phyloP scores from a whole-genome alignment of 116 monocot genomes.

The Cymodocea nodosa region DNA sequence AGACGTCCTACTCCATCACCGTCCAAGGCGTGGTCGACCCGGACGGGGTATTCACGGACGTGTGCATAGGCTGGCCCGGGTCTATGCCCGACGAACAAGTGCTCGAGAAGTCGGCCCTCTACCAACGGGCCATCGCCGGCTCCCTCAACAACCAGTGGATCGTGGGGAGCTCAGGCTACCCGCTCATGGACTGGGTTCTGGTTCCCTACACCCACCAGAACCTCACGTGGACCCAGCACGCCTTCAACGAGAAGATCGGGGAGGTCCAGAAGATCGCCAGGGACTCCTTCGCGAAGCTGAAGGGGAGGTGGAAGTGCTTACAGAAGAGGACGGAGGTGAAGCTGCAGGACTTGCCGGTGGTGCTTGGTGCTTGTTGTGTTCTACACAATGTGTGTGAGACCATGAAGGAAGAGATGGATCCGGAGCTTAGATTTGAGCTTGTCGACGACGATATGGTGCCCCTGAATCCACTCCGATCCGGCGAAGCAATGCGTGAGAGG shows the following conservation, averaged over 20 bases:
- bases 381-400: constrained; percentile 81
- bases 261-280: constrained; percentile 31
- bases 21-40: constrained; percentile 75
- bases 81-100: constrained; percentile 65
- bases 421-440: constrained; percentile 27
- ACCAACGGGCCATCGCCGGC: constrained; percentile 10
- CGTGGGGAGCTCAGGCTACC: constrained; percentile 50
- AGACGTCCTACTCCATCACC: constrained; percentile 75
- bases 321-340: constrained; percentile 83
- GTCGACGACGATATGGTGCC: constrained; percentile 52
- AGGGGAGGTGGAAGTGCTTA: constrained; percentile 78
- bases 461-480: no score
- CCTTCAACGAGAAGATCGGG: constrained; percentile 68
- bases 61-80: constrained; percentile 73
- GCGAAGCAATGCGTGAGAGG: no score
- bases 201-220: constrained; percentile 70
- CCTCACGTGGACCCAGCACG: constrained; percentile 85
- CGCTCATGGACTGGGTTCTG: constrained; percentile 67
- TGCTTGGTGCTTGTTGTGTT: constrained; percentile 79
- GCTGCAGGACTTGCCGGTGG: constrained; percentile 64
- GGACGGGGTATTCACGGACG: constrained; percentile 71
- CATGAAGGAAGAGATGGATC: constrained; percentile 43
- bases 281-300: constrained; percentile 59
- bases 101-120: constrained; percentile 52
- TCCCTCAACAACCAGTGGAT: constrained; percentile 26